These are phyloP conservation scores for Lasiosphaeris hirsuta DNA, from an alignment of 495 filamentous ascomycete species.

Conservation along the genomic window DNA sequence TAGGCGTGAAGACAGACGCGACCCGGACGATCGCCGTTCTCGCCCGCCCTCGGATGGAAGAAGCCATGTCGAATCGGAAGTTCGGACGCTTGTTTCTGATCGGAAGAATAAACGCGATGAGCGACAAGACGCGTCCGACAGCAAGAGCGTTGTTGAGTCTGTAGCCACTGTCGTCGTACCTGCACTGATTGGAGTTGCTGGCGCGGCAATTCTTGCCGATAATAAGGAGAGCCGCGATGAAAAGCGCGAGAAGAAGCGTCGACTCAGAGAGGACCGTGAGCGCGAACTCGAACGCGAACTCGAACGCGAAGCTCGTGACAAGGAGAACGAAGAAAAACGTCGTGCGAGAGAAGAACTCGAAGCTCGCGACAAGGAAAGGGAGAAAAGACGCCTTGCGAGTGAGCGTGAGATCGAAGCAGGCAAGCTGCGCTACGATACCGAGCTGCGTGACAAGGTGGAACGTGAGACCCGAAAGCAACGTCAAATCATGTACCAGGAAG, in stretches of 20 bases:
- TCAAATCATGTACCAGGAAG: conserved; percentile 21
- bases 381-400: background rate
- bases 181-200: too few relatives aligned
- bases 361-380: conserved; percentile 19
- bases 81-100: conserved; percentile 3
- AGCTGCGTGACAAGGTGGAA: conserved; percentile 21
- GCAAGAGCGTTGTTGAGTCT: conserved; percentile 5
- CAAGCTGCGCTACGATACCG: conserved; percentile 15
- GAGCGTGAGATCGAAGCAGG: conserved; percentile 15
- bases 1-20: conserved; percentile 21
- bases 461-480: conserved; percentile 27
- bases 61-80: conserved; percentile 14
- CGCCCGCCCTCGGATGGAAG: conserved; percentile 11
- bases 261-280: conserved; percentile 14
- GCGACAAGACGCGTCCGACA: conserved; percentile 31
- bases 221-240: conserved; percentile 8
- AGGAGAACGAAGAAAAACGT: conserved; percentile 5
- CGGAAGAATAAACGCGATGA: conserved; percentile 15
- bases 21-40: conserved; percentile 17
- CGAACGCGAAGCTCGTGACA: conserved; percentile 25
- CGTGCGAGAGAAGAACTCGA: conserved; percentile 9
- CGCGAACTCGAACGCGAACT: conserved; percentile 25
- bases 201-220: background rate
- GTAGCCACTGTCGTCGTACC: background rate
- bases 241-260: conserved; percentile 16